Percentiles rank a stretch among this genome's conserved stretches.
Conservation (phyloP, 169 alveolate species). For the Cryptosporidium andersoni region DNA sequence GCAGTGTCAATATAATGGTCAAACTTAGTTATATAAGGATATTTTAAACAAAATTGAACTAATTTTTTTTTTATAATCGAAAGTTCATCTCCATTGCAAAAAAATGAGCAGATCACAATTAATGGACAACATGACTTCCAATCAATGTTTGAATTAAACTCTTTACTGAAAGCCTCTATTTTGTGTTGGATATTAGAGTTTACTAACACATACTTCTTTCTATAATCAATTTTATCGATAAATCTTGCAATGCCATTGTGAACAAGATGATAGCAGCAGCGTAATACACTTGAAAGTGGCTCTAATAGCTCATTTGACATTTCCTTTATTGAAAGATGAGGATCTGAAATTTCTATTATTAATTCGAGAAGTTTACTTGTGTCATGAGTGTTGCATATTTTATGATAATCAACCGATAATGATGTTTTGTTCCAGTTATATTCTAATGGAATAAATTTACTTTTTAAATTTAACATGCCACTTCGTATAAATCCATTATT, state of each 20-base stretch:
- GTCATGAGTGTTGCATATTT: conserved; percentile 3
- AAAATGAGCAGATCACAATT: conserved; percentile 17
- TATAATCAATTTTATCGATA: conserved; percentile 6
- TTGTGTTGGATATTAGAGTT: background rate
- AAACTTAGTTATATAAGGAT: background rate
- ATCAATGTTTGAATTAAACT: conserved; percentile 13
- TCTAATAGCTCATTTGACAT: conserved; percentile 56
- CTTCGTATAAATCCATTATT: background rate
- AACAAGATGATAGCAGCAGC: conserved; percentile 7
- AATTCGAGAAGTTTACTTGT: conserved; percentile 25
- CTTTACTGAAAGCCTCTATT: conserved; percentile 1
- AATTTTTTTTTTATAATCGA: conserved; percentile 12
- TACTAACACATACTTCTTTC: conserved; percentile 4
- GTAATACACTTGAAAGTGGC: conserved; percentile 11
- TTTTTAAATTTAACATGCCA: background rate
- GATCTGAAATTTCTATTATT: conserved; percentile 22
- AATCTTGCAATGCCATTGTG: conserved; percentile 19
- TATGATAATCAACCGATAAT: conserved; percentile 10
- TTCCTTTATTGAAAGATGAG: conserved; percentile 49
- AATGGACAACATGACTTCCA: conserved; percentile 59
- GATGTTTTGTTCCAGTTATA: conserved; percentile 13
- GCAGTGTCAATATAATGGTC: conserved; percentile 16
- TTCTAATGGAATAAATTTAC: background rate
- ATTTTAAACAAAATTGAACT: conserved; percentile 16
- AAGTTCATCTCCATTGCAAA: conserved; percentile 45